Base-by-base conservation (phyloP, 2,329 filamentous ascomycete genomes). In the Dactylonectria estremocensis region DNA sequence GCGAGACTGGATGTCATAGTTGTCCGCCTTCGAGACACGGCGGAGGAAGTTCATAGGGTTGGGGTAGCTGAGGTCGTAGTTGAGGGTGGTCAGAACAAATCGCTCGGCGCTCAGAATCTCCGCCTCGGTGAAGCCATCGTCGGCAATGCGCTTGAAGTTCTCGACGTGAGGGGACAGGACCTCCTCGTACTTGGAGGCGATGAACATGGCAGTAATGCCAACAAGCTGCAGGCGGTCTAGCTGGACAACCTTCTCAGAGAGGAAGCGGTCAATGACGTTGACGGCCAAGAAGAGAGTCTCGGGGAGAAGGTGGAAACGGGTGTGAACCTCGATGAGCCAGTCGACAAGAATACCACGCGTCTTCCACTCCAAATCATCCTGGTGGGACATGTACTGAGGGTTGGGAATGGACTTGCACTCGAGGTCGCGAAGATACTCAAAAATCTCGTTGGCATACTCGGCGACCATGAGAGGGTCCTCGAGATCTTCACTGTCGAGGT, bases 11-110 rank as follows among this genome's bases (percentile, higher is more conserved):
- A 98, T 97, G 82, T 99, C 95, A 84, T 99, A 99, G 86, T 97
- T 96, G 85, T 99, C 97, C 78, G 96, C 97, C 87, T 99, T 99
- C 69, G 95, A 98, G 82, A 99, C 97, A 74, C 97, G 93, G 72
- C 96, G 94, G 68, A 99, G 90, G 86, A 99, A 99, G 88, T 99
- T 99, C 96, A 99, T 99, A 22, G 96, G 96, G 83, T 99, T 99
- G 64, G 96, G 96, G 79, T 98, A 99, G 86, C 95, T 98, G 71
- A 99, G 90, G 80, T 99, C 95, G 81, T 98, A 99, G 84, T 98
- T 92, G 69, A 99, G 89, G 6, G 95, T 95, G 72, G 90, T 90
- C 59, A 99, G 91, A 72, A 99, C 92, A 80, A 97, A 97, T 73
- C 96, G 93, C 83, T 99, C 96, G n/a, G 96, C 96, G 78, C 94